Conservation (phyloP, 495 filamentous ascomycete species). For the Evernia prunastri region DNA sequence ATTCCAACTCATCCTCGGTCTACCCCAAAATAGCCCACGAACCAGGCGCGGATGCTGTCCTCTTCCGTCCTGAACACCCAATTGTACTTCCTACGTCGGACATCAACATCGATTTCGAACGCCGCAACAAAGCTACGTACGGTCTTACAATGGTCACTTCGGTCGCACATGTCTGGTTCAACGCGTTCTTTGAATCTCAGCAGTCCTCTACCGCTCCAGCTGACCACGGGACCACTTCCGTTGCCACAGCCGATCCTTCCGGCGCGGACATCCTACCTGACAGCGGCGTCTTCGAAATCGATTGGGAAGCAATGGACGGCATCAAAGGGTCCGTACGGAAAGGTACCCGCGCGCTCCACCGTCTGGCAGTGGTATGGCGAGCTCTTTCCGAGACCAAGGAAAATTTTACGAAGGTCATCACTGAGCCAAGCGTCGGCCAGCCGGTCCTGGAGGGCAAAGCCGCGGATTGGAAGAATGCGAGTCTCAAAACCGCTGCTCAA, state of each 20-base stretch:
- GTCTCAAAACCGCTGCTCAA: conserved; percentile 35
- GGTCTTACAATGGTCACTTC: conserved; percentile 85
- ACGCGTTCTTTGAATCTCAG: conserved; percentile 83
- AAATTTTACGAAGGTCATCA: conserved; percentile 41
- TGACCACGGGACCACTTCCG: conserved; percentile 21
- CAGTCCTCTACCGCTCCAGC: conserved; percentile 50
- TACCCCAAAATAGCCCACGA: conserved; percentile 32
- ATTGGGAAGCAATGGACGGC: conserved; percentile 63
- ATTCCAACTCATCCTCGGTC: conserved; percentile 21
- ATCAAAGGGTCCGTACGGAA: conserved; percentile 76
- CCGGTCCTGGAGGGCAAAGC: conserved; percentile 59
- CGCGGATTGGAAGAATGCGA: conserved; percentile 63
- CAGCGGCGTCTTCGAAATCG: conserved; percentile 54
- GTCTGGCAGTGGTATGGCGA: conserved; percentile 81
- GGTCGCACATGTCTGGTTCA: conserved; percentile 95
- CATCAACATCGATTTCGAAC: conserved; percentile 83
- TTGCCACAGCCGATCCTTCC: conserved; percentile 33
- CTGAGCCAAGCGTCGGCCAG: conserved; percentile 53
- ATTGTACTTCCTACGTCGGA: conserved; percentile 73
- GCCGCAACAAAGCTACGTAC: conserved; percentile 67
- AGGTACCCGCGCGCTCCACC: conserved; percentile 74
- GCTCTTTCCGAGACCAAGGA: conserved; percentile 29
- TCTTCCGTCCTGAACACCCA: conserved; percentile 63
- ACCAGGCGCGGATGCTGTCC: conserved; percentile 55
- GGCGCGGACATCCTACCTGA: conserved; percentile 50